phyloP scores from a whole-genome alignment of 106 monocot genomes.

The Dioscorea dumetorum region DNA sequence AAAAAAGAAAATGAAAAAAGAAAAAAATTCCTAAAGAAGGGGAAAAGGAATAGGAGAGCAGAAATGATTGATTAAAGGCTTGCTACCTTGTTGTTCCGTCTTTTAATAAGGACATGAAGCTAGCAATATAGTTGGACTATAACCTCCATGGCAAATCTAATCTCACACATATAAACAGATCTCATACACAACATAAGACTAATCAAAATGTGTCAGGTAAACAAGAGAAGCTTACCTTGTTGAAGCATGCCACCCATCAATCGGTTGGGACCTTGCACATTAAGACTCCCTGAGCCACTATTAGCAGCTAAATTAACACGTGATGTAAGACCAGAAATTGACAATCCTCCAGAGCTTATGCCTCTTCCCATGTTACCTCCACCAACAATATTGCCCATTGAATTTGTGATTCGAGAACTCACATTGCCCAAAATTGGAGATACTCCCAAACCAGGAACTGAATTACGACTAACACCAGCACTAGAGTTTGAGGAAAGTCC shows the following conservation, averaged over 20 bases:
- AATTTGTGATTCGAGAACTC: conserved; percentile 53
- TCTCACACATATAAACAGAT: too few species aligned
- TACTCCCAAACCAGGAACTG: conserved; percentile 56
- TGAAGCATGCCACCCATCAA: conserved; percentile 89
- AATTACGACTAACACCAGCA: conserved; percentile 47
- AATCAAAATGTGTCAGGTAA: too few species aligned
- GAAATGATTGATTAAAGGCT: neutral
- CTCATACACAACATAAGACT: too few species aligned
- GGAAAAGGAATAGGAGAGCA: too few species aligned
- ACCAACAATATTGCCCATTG: conserved; percentile 69
- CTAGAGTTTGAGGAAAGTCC: conserved; percentile 64
- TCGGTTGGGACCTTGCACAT: conserved; percentile 70
- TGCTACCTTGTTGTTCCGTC: neutral
- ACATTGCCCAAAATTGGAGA: conserved; percentile 70
- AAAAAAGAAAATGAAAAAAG: too few species aligned
- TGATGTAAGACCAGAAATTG: conserved; percentile 64
- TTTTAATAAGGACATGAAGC: neutral
- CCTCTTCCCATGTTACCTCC: conserved; percentile 71
- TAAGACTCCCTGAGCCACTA: conserved; percentile 59
- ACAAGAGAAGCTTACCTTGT: conserved; percentile 52
- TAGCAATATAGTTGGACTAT: neutral
- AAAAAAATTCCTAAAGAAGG: too few species aligned
- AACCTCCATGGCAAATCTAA: neutral
- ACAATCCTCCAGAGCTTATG: conserved; percentile 71
- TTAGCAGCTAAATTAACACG: conserved; percentile 64